Evolutionary conservation across 1,139 yeast genomes (phyloP).

Genomic region (Zygosaccharomyces pseudobailii): DNA sequence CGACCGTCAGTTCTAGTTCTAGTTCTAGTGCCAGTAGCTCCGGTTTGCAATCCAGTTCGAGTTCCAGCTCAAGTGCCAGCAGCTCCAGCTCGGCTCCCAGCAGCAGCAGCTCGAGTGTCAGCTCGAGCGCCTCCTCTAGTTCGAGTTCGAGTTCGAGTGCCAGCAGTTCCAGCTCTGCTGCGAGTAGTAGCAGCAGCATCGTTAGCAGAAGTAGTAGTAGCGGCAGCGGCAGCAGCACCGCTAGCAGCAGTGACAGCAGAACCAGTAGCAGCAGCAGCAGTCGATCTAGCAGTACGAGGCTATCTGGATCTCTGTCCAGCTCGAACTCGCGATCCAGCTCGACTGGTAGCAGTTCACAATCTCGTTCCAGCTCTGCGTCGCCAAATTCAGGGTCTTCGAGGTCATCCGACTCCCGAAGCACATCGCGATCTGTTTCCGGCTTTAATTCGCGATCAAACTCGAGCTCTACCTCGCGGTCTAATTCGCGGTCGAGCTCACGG

Average conservation of each 20-base stretch:
- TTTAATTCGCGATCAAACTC: not conserved
- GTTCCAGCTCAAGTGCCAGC: not conserved
- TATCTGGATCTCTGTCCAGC: not conserved
- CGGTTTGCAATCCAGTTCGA: not conserved
- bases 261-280: not conserved
- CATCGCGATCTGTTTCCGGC: too few species aligned
- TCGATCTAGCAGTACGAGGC: not conserved
- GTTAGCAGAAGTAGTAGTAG: not conserved
- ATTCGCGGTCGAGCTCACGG: not conserved
- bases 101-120: not conserved
- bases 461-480: not conserved
- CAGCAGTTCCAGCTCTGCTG: not conserved
- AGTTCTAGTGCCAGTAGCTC: too few species aligned
- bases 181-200: not conserved
- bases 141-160: not conserved
- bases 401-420: not conserved
- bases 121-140: not conserved
- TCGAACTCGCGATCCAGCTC: not conserved
- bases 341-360: not conserved
- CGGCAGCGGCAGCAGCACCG: constrained; percentile 1
- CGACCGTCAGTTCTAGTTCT: not conserved
- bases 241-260: not conserved
- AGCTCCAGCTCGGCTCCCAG: not conserved
- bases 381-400: not conserved
- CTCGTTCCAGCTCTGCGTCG: not conserved